These are phyloP conservation scores for Phytopythium aichiense DNA, from an alignment of 352 stramenopile species.

Conservation along the genomic window DNA sequence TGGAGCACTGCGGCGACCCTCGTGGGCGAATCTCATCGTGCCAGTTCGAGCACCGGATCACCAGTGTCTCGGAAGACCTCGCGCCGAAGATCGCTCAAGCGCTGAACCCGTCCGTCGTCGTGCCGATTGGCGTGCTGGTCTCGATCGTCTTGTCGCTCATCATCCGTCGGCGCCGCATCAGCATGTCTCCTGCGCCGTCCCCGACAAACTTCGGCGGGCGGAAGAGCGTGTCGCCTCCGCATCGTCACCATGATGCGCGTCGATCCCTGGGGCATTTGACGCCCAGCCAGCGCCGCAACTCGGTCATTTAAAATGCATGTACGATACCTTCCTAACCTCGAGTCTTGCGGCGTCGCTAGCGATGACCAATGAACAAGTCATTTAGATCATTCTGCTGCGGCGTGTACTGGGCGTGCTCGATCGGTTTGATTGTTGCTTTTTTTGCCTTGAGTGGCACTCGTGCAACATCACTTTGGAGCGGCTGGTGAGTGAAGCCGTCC, in stretches of 20 bases:
- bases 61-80: conserved; percentile 67
- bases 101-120: conserved; percentile 53
- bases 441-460: background rate
- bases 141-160: conserved; percentile 65
- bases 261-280: background rate
- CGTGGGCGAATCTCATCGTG: conserved; percentile 59
- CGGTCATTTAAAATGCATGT: conserved; percentile 31
- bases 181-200: conserved; percentile 22
- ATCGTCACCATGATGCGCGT: conserved; percentile 1
- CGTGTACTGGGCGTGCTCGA: conserved; percentile 2
- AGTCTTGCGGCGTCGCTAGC: background rate
- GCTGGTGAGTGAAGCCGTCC: background rate
- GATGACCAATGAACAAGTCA: conserved; percentile 28
- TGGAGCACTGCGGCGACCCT: conserved; percentile 72
- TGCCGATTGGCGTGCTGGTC: conserved; percentile 39
- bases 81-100: conserved; percentile 38
- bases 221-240: conserved; percentile 19
- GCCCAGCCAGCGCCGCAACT: conserved; percentile 33
- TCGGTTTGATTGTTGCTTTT: conserved; percentile 8
- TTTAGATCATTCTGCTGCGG: conserved; percentile 15
- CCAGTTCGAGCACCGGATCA: conserved; percentile 74
- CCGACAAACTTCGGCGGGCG: conserved; percentile 21
- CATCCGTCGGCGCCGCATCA: conserved; percentile 30
- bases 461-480: background rate
- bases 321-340: conserved; percentile 1